Conservation (phyloP, 208 protist genomes). For the Kentomonas sorsogonicus region DNA sequence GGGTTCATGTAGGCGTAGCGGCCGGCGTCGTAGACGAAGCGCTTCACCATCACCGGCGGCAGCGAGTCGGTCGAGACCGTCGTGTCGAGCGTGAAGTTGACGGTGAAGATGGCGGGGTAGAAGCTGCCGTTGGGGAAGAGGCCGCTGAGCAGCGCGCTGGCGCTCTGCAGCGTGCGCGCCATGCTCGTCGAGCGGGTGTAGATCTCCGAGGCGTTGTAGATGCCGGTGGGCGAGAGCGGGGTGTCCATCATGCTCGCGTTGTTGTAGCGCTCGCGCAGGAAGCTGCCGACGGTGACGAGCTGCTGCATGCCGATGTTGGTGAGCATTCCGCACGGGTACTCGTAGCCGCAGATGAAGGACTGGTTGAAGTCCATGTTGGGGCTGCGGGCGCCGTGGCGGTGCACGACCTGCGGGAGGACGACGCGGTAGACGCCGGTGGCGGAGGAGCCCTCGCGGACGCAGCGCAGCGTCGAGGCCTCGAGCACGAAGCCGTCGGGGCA, state of each 20-base stretch:
- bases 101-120: constrained; percentile 49
- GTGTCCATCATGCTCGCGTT: constrained; percentile 14
- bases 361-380: constrained; percentile 28
- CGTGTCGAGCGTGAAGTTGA: constrained; percentile 13
- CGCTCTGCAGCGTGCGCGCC: constrained; percentile 52
- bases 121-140: constrained; percentile 29
- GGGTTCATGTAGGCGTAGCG: constrained; percentile 6
- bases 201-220: constrained; percentile 28
- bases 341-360: constrained; percentile 25
- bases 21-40: constrained; percentile 19
- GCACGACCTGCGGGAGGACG: constrained; percentile 26
- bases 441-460: no score
- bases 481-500: background rate
- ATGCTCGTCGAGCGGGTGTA: constrained; percentile 55
- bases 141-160: constrained; percentile 36
- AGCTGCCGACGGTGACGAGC: constrained; percentile 30
- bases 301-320: constrained; percentile 24
- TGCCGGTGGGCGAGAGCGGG: constrained; percentile 21
- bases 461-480: background rate
- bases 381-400: constrained; percentile 39
- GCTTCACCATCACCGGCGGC: constrained; percentile 21
- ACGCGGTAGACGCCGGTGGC: constrained; percentile 9
- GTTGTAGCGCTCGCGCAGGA: constrained; percentile 27
- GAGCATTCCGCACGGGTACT: constrained; percentile 34
- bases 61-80: constrained; percentile 32